Conservation (phyloP, 2,329 filamentous ascomycete genomes). For the Grosmannia serpens region DNA sequence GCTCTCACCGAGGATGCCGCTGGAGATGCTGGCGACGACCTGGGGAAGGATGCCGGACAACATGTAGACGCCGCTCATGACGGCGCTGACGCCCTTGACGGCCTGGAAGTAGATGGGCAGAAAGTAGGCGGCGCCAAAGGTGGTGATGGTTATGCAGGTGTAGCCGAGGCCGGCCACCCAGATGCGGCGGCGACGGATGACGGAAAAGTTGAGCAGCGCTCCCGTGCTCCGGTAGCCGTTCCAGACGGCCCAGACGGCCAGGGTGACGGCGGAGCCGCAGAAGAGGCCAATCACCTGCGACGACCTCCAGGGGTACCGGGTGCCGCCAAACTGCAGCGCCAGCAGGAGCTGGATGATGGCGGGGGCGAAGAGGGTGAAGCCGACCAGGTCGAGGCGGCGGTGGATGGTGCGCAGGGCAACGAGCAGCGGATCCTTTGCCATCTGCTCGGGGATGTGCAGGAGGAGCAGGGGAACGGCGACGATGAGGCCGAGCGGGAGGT, state of each 20-base stretch:
- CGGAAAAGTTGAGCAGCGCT: conserved; percentile 17
- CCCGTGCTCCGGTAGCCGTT: conserved; percentile 21
- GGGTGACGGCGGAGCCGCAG: conserved; percentile 21
- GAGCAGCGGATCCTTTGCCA: conserved; percentile 18
- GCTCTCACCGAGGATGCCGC: conserved; percentile 9
- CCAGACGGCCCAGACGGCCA: conserved; percentile 32
- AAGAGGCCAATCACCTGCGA: conserved; percentile 30
- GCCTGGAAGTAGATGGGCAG: conserved; percentile 28
- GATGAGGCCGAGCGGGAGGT: conserved; percentile 30
- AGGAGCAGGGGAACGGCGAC: conserved; percentile 21
- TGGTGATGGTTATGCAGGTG: conserved; percentile 12
- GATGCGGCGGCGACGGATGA: conserved; percentile 14
- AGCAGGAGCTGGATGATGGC: conserved; percentile 30
- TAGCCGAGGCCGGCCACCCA: conserved; percentile 15
- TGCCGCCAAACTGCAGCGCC: conserved; percentile 32
- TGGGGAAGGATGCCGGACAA: conserved; percentile 16
- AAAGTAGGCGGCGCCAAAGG: conserved; percentile 17
- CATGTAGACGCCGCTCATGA: conserved; percentile 25
- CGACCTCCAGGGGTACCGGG: conserved; percentile 26
- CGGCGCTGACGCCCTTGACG: conserved; percentile 17
- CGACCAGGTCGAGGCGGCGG: conserved; percentile 27
- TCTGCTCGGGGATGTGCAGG: conserved; percentile 25
- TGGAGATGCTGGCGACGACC: conserved; percentile 14
- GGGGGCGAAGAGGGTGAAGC: conserved; percentile 31
- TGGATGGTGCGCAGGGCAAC: conserved; percentile 15